Evolutionary conservation across 495 filamentous ascomycete species (phyloP).

Genomic region (Saxophila tyrrhenica): DNA sequence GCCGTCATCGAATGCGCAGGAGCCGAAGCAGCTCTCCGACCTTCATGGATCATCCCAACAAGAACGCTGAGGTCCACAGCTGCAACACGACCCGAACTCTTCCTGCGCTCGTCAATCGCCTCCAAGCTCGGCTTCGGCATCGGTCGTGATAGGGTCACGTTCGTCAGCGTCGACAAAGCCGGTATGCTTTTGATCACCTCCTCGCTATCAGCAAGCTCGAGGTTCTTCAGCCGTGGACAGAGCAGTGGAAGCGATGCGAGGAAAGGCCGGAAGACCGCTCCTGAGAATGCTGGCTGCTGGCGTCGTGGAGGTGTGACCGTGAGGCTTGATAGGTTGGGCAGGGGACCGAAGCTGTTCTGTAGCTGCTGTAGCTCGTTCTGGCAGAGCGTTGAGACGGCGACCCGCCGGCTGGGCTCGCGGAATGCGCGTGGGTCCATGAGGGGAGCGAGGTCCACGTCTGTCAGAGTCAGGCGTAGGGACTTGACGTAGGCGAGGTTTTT

Average conservation of each 20-base stretch:
- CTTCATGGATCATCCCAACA: neutral
- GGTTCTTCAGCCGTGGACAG: neutral
- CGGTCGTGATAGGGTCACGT: neutral
- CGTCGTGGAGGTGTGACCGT: conserved; percentile 1
- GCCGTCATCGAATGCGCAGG: neutral
- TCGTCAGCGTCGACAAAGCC: neutral
- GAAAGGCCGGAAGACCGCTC: conserved; percentile 1
- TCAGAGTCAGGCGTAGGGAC: conserved; percentile 1
- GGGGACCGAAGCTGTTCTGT: neutral
- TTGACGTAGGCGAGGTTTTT: conserved; percentile 1
- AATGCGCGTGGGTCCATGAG: conserved; percentile 1
- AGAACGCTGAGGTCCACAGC: neutral
- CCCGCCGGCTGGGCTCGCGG: neutral
- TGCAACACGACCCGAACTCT: neutral
- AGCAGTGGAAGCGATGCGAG: neutral
- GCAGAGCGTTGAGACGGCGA: conserved; percentile 7
- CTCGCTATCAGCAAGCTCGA: neutral
- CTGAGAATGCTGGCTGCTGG: neutral
- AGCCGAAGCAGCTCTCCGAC: neutral
- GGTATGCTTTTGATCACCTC: neutral
- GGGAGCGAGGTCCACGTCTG: conserved; percentile 9
- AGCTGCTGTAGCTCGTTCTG: conserved; percentile 7
- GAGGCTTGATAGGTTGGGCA: neutral
- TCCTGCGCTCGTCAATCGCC: neutral
- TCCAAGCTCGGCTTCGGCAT: neutral